Conservation (phyloP, 179 eudicot genomes). For the Vitellaria paradoxa region DNA sequence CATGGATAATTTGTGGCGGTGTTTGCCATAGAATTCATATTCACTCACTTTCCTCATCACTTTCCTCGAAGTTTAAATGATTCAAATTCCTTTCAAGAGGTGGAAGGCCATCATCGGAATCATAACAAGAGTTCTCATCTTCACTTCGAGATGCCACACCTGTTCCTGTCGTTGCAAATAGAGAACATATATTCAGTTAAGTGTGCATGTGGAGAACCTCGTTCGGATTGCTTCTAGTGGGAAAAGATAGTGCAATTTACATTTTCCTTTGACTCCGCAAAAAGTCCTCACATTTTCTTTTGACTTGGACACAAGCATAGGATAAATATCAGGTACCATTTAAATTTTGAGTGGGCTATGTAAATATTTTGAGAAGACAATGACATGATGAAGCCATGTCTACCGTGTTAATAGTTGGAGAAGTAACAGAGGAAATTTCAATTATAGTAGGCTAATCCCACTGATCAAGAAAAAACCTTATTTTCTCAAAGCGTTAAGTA, state of each 20-base stretch:
- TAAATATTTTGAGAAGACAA: not conserved
- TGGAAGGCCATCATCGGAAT: constrained; percentile 91
- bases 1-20: too few species aligned
- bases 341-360: not conserved
- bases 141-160: constrained; percentile 21
- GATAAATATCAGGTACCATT: not conserved
- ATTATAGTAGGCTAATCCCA: not conserved
- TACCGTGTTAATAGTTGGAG: not conserved
- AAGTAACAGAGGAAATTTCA: not conserved
- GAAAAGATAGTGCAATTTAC: too few species aligned
- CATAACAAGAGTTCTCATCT: constrained; percentile 44
- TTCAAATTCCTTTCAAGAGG: constrained; percentile 83
- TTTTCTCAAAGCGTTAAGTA: not conserved
- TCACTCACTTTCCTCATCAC: constrained; percentile 51
- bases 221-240: too few species aligned
- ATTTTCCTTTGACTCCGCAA: too few species aligned
- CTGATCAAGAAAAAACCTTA: not conserved
- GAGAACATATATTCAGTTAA: not conserved
- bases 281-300: not conserved
- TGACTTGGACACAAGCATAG: not conserved
- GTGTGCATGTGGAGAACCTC: too few species aligned
- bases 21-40: too few species aligned
- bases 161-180: constrained; percentile 7
- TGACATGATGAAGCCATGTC: not conserved
- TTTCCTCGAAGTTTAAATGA: constrained; percentile 57